phyloP scores from a whole-genome alignment of 2,329 filamentous ascomycete genomes.

The Huntiella abstrusa region DNA sequence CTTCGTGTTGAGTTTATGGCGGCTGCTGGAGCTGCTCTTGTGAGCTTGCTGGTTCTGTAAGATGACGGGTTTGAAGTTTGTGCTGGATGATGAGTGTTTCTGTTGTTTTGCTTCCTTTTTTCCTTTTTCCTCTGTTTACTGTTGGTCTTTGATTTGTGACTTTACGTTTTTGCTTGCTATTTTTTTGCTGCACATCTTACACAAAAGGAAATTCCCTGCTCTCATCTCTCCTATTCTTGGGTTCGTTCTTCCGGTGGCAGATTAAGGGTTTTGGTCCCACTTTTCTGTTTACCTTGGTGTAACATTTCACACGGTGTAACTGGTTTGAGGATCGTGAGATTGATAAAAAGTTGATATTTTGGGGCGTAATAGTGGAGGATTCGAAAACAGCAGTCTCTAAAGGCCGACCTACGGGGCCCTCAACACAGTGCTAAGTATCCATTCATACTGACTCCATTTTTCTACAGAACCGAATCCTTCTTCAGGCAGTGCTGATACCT shows the following conservation, averaged over 20 bases:
- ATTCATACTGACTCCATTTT: too few species aligned
- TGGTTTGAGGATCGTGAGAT: too few species aligned
- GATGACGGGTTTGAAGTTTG: background rate
- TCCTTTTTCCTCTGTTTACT: slow-evolving; percentile 1
- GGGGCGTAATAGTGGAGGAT: too few species aligned
- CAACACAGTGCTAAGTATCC: too few species aligned
- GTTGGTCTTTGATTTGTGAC: background rate
- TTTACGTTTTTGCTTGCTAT: background rate
- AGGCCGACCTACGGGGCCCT: too few species aligned
- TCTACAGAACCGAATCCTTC: background rate
- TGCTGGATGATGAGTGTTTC: too few species aligned
- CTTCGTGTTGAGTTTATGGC: slow-evolving; percentile 1
- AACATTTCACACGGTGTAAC: background rate
- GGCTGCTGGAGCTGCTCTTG: background rate
- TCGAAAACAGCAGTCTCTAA: too few species aligned
- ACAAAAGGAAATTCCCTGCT: slow-evolving; percentile 2
- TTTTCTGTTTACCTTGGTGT: slow-evolving; percentile 1
- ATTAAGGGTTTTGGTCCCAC: slow-evolving; percentile 1
- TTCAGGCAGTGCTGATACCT: too few species aligned
- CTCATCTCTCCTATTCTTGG: background rate
- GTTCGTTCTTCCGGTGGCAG: background rate
- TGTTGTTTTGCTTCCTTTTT: slow-evolving; percentile 3
- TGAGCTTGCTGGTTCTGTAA: slow-evolving; percentile 5
- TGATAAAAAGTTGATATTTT: too few species aligned
- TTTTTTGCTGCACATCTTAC: too few species aligned